Evolutionary conservation across 1,284 basidiomycete species (phyloP).

Genomic region (Malassezia sp.): DNA sequence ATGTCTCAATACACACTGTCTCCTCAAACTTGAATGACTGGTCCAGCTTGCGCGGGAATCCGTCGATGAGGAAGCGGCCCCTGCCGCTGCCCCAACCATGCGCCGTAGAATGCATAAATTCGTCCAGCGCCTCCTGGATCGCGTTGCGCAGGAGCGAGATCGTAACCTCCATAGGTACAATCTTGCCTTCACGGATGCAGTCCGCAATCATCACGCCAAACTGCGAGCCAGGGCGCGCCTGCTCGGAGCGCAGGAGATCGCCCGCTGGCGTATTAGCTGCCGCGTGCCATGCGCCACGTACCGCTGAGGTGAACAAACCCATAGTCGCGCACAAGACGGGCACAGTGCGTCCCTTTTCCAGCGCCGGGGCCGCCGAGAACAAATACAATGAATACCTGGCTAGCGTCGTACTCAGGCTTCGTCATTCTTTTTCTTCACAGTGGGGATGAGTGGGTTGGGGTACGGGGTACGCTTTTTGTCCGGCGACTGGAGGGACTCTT

Average conservation of each 20-base stretch:
- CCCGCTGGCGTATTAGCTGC: constrained; percentile 58
- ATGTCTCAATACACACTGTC: constrained; percentile 54
- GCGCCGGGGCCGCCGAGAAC: constrained; percentile 95
- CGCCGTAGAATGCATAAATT: constrained; percentile 9
- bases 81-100: constrained; percentile 58
- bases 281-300: constrained; percentile 46
- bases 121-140: constrained; percentile 59
- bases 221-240: constrained; percentile 70
- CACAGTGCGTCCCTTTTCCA: constrained; percentile 95
- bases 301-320: constrained; percentile 89
- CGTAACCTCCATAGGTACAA: constrained; percentile 95
- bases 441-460: constrained; percentile 38
- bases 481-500: constrained; percentile 26
- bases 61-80: constrained; percentile 88
- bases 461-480: constrained; percentile 34
- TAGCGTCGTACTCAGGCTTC: constrained; percentile 56
- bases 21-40: constrained; percentile 88
- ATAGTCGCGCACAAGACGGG: constrained; percentile 72
- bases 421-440: constrained; percentile 6
- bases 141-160: constrained; percentile 90
- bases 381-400: constrained; percentile 77
- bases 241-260: constrained; percentile 88
- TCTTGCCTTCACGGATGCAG: constrained; percentile 81
- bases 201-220: constrained; percentile 77
- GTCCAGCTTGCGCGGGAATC: constrained; percentile 97